phyloP scores from a whole-genome alignment of 106 monocot genomes.

The Allium cepa region DNA sequence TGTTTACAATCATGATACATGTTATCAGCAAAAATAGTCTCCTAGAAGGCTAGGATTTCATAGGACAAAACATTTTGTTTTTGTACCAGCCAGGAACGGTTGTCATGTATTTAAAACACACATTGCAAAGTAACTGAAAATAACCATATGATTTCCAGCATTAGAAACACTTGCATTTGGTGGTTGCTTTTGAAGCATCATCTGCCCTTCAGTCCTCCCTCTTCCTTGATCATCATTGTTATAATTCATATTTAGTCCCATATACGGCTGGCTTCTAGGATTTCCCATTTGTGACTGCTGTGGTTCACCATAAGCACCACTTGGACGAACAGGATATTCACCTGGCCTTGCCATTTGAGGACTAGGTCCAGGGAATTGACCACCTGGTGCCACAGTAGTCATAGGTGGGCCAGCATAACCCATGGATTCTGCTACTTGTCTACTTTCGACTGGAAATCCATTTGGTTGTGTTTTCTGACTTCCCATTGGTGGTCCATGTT shows the following conservation, averaged over 20 bases:
- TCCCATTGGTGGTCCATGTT: background rate
- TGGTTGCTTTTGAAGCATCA: conserved; percentile 24
- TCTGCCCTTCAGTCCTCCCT: conserved; percentile 17
- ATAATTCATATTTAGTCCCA: conserved; percentile 12
- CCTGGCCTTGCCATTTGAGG: conserved; percentile 14
- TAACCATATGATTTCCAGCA: conserved; percentile 22
- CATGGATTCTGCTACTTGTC: conserved; percentile 19
- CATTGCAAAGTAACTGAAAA: background rate
- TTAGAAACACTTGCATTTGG: conserved; percentile 28
- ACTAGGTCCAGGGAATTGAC: conserved; percentile 8
- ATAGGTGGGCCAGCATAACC: conserved; percentile 13
- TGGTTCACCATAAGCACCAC: conserved; percentile 12
- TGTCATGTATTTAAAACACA: background rate
- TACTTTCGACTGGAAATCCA: conserved; percentile 8
- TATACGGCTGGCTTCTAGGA: conserved; percentile 9
- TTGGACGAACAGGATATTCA: conserved; percentile 9
- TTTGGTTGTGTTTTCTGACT: conserved; percentile 5
- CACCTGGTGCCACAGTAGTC: conserved; percentile 8
- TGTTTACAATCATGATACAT: background rate
- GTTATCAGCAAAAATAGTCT: background rate
- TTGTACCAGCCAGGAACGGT: background rate
- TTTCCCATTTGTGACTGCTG: conserved; percentile 17
- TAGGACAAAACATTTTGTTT: background rate
- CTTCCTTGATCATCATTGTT: conserved; percentile 23
- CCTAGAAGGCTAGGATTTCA: background rate